Percentiles rank a stretch among this genome's conserved stretches.
phyloP scores from a whole-genome alignment of 202 grass and related monocot genomes.

The Saccharum hybrid region DNA sequence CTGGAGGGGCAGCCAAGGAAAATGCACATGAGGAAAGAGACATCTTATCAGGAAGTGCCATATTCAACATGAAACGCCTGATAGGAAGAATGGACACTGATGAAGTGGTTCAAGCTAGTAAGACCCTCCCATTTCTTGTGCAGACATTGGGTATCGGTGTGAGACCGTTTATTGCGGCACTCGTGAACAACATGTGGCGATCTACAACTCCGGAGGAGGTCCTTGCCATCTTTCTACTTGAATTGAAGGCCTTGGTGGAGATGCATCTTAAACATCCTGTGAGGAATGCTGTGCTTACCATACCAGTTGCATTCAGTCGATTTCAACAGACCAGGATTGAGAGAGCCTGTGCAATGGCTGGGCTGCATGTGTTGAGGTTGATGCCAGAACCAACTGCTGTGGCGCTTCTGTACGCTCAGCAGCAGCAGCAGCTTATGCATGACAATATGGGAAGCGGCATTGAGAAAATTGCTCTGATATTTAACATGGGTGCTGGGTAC shows the following conservation, averaged over 20 bases:
- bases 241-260: conserved; percentile 66
- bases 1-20: conserved; percentile 50
- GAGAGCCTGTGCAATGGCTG: conserved; percentile 77
- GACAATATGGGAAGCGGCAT: conserved; percentile 69
- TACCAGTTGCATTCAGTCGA: conserved; percentile 69
- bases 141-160: conserved; percentile 71
- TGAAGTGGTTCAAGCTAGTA: conserved; percentile 74
- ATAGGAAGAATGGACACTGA: conserved; percentile 73
- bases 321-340: conserved; percentile 75
- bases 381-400: conserved; percentile 77
- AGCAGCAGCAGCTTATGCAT: conserved; percentile 57
- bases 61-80: conserved; percentile 78
- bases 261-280: conserved; percentile 66
- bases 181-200: conserved; percentile 78
- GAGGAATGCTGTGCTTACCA: conserved; percentile 63
- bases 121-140: conserved; percentile 70
- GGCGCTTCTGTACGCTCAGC: conserved; percentile 68
- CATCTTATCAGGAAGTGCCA: conserved; percentile 73
- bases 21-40: conserved; percentile 56
- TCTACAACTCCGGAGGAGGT: conserved; percentile 75
- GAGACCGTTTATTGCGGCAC: conserved; percentile 68
- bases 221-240: conserved; percentile 69
- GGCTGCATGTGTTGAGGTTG: conserved; percentile 60
- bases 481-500: conserved; percentile 77
- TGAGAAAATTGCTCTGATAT: conserved; percentile 75